Evolutionary conservation across 495 filamentous ascomycete genomes (phyloP), one percentile per base, ranked within the genome.

Genomic region (Aspergillus baeticus): DNA sequence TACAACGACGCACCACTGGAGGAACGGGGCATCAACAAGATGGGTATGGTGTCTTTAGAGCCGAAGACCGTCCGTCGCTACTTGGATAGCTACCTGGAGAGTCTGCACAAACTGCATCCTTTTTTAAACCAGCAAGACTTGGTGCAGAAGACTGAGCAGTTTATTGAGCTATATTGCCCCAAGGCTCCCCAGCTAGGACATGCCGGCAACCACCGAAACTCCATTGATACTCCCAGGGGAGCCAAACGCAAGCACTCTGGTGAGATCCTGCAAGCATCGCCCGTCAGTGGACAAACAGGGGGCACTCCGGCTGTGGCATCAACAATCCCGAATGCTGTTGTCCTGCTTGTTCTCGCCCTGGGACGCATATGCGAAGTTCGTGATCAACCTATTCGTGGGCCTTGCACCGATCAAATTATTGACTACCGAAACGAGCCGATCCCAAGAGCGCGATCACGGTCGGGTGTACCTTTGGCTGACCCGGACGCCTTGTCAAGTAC

Each of bases 31-130:
- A 75, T 90, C 11, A 80, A 81, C 54, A 61, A 80, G 5, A 80
- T 84, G 54, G 84, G 86, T 31, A 75, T 81, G 11, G 73, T 91
- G 13, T 87, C 85, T 47, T 79, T 95, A 47, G 81, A 87, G 52
- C 63, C 76, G 17, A 70, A 67, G 11, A 89, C 80, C 2, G 77
- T 96, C 7, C 75, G 75, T 54, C 78, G 73, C 37, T 87, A 91
- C 37, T 80, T 87, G 35, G 62, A 81, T 14, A 89, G 85, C 68
- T 98, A 91, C 67, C 72, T 91, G 63, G 68, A 85, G 5, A 81
- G 95, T 64, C 87, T 98, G 36, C 88, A 96, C 61, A 89, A 84
- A 51, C 83, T 98, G 67, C 94, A 98, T 68, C 94, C 94, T 11
- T 92, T 98, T 64, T 78, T 98, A 35, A 77, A 87, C 59, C 75